phyloP scores from a whole-genome alignment of 2,329 filamentous ascomycete genomes.

The Curvularia hawaiiensis region DNA sequence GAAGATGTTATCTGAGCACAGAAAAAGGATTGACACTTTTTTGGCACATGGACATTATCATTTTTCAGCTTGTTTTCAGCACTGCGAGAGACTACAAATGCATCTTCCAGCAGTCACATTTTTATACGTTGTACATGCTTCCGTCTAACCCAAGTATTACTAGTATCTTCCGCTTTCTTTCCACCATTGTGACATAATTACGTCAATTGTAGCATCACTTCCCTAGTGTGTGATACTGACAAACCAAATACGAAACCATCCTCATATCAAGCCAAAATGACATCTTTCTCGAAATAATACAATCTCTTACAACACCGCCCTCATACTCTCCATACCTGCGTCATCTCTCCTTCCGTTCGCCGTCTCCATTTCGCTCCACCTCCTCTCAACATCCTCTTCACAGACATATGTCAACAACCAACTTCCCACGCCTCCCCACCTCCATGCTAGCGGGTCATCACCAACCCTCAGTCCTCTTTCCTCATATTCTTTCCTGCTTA shows the following conservation, averaged over 20 bases:
- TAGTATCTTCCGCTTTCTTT: no score
- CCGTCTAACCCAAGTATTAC: no score
- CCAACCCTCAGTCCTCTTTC: constrained; percentile 30
- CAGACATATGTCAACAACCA: constrained; percentile 46
- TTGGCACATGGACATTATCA: no score
- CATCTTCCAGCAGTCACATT: no score
- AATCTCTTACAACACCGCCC: constrained; percentile 26
- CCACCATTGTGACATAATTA: neutral
- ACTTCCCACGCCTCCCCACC: constrained; percentile 43
- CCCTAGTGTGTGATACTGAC: neutral
- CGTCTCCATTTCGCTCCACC: constrained; percentile 36
- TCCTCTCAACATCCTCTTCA: constrained; percentile 39
- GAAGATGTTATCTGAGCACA: no score
- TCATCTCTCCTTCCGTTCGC: constrained; percentile 14
- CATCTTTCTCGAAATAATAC: neutral
- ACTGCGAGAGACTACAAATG: no score
- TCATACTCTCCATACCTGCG: constrained; percentile 13
- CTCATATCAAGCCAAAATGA: neutral
- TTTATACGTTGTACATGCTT: no score
- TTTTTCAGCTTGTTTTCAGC: no score
- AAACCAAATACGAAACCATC: neutral
- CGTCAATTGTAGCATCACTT: neutral
- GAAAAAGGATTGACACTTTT: no score
- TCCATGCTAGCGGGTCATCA: constrained; percentile 45
- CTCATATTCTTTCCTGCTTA: constrained; percentile 24